Conservation (phyloP, 2,329 filamentous ascomycete species). For the Penicillium capsulatum region DNA sequence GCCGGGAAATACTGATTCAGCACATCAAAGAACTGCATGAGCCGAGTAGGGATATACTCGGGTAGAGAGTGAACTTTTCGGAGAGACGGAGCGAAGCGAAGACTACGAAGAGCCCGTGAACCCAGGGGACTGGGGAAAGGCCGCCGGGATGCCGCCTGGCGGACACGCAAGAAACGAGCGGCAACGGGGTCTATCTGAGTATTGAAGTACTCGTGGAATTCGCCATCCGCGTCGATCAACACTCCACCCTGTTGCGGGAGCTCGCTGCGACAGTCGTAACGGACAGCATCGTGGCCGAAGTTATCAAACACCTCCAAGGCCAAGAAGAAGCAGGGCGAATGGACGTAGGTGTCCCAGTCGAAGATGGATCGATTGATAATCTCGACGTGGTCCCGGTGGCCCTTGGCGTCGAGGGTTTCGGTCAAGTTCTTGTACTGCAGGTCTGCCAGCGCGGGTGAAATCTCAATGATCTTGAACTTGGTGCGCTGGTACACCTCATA, state of each 20-base stretch:
- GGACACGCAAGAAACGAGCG: constrained; percentile 75
- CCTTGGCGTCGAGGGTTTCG: constrained; percentile 62
- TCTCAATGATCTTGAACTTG: constrained; percentile 93
- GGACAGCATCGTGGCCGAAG: constrained; percentile 89
- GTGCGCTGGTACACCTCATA: constrained; percentile 92
- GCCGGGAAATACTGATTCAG: constrained; percentile 82
- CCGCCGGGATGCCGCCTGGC: constrained; percentile 62
- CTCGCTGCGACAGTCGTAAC: constrained; percentile 79
- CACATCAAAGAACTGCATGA: constrained; percentile 97
- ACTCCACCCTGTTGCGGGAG: constrained; percentile 83
- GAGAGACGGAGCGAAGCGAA: constrained; percentile 65
- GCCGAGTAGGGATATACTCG: constrained; percentile 88
- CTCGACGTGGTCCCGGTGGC: constrained; percentile 80
- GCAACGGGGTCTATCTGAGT: constrained; percentile 76
- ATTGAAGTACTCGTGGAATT: constrained; percentile 93
- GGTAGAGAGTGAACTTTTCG: constrained; percentile 71
- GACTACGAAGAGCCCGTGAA: constrained; percentile 53
- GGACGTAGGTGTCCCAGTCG: constrained; percentile 84
- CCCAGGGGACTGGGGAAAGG: constrained; percentile 43
- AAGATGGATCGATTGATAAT: constrained; percentile 95
- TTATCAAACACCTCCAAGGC: constrained; percentile 99
- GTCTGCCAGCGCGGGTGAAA: constrained; percentile 73
- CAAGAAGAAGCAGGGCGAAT: constrained; percentile 92
- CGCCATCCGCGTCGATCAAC: constrained; percentile 75
- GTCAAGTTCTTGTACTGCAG: constrained; percentile 70